Conservation (phyloP, 176 grass and related monocot species). For the Eragrostis nindensis region DNA sequence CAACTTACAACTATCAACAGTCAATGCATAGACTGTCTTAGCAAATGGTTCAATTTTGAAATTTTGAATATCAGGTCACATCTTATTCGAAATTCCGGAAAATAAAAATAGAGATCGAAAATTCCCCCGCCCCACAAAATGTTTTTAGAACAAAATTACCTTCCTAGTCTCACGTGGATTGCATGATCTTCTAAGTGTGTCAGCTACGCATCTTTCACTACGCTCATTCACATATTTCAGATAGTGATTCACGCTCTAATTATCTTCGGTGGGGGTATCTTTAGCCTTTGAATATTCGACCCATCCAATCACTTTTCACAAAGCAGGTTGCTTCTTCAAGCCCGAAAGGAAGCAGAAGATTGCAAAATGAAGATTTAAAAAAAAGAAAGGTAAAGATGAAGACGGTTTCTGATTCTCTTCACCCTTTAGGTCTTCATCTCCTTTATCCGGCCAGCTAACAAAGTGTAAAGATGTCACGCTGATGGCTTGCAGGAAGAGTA, state of each 20-base stretch:
- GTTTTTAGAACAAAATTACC: too few relatives aligned
- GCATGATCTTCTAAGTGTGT: not conserved
- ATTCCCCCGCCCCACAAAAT: too few relatives aligned
- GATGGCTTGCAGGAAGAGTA: constrained; percentile 20
- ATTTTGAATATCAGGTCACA: too few relatives aligned
- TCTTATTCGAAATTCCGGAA: too few relatives aligned
- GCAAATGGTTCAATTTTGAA: too few relatives aligned
- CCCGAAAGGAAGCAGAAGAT: constrained; percentile 21
- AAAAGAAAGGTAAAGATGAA: constrained; percentile 7
- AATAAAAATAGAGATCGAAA: too few relatives aligned
- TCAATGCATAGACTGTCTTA: too few relatives aligned
- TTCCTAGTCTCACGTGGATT: too few relatives aligned
- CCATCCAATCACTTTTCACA: not conserved
- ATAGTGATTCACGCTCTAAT: constrained; percentile 43
- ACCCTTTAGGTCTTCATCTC: not conserved
- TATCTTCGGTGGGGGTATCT: not conserved
- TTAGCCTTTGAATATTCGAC: constrained; percentile 14
- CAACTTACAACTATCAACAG: too few relatives aligned
- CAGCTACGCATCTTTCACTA: not conserved
- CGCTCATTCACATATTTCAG: not conserved
- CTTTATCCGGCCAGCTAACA: constrained; percentile 19
- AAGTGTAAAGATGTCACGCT: not conserved
- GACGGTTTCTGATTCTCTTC: constrained; percentile 6
- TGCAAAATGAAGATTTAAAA: not conserved
- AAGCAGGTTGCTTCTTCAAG: constrained; percentile 23